Base-by-base conservation (phyloP, 1,284 basidiomycete species). In the Cerioporus squamosus region DNA sequence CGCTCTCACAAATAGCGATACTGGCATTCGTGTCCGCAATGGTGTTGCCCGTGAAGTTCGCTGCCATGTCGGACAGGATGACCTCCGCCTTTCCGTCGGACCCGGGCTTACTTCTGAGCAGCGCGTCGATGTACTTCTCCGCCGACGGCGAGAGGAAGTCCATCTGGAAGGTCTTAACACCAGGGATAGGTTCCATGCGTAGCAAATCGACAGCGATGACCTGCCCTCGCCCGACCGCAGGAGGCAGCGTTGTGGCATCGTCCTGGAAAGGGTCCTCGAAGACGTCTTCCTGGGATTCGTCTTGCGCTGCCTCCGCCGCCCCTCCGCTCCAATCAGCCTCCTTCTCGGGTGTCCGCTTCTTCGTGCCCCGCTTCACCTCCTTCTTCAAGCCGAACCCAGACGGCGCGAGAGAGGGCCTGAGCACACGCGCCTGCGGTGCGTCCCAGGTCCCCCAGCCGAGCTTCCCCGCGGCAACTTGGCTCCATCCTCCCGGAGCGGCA, bases 401-500 rank as follows among this genome's bases (percentile, higher is more conserved):
- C 26, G 18, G 33, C 23, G 23, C 51, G 10, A 18, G 18, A 10
- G 18, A 43, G n/a, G 48, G 47, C 23, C 51, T 49, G 23, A 36
- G 51, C 8, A 45, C 17, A 49, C 57, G 43, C 22, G 44, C 46
- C 33, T 44, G 47, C 3, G 33, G 26, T 40, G 45, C 51, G 26
- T 57, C 54, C 38, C 42, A 52, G 39, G 63, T 56, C 31, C 44
- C 51, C 70, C 68, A 73, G 12, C 71, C 73, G 48, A 89, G 71
- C 62, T 83, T 81, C 23, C 78, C 78, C 0, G 89, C 87, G 10
- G 87, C 86, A 20, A 94, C 91, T 68, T 95, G 93, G 57, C 87
- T 89, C 94, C 94, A 95, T 0, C 93, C 93, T 5, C 93, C 94
- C 0, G 94, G 94, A 1, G 93, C 92, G 1, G 90, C 91, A 33